Conservation (phyloP, 2,329 filamentous ascomycete genomes). For the Fusarium burgessii region DNA sequence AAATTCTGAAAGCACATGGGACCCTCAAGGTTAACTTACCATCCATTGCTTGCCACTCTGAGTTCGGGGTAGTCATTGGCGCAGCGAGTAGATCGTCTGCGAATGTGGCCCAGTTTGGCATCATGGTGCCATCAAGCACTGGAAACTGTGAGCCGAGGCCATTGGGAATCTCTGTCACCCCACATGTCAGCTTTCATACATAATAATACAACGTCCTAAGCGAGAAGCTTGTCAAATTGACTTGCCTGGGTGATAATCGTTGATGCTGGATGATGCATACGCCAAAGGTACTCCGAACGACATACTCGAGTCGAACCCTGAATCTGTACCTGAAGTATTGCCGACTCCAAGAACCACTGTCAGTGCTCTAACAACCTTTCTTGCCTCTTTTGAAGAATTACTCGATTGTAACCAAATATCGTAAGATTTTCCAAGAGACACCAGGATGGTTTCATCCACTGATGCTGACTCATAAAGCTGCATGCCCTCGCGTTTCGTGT, state of each 20-base stretch:
- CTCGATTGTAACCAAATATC: conserved; percentile 12
- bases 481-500: too few species aligned
- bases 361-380: conserved; percentile 12
- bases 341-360: background rate
- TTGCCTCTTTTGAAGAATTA: background rate
- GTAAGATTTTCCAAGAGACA: background rate
- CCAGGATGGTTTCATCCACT: background rate
- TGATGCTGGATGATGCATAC: background rate
- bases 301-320: background rate
- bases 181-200: background rate
- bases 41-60: conserved; percentile 13
- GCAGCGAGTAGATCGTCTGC: conserved; percentile 3
- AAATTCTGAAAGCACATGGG: background rate
- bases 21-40: background rate
- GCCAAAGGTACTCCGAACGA: accelerated
- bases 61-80: background rate
- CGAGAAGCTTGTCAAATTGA: background rate
- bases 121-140: background rate
- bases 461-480: background rate
- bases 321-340: background rate
- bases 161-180: background rate
- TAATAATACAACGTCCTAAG: accelerated
- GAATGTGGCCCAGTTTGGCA: conserved; percentile 8
- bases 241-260: background rate
- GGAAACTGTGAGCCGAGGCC: conserved; percentile 2